Evolutionary conservation across 1,139 yeast species (phyloP).

Genomic region (Arxiozyma heterogenica): DNA sequence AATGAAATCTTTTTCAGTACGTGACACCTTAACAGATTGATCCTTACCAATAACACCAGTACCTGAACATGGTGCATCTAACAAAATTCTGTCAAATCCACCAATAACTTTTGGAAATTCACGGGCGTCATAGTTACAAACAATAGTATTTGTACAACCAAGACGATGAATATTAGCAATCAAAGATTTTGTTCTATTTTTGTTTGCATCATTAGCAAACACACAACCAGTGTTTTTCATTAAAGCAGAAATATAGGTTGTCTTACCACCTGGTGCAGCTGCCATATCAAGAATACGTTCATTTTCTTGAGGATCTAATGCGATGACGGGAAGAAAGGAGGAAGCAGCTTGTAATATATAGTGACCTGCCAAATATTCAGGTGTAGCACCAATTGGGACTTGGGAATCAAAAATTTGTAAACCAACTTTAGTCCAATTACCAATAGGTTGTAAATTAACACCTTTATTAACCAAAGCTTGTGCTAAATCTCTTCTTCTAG

Average conservation of each 20-base stretch:
- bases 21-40: slow-evolving; percentile 84
- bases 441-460: slow-evolving; percentile 93
- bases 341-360: slow-evolving; percentile 98
- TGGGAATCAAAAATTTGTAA: slow-evolving; percentile 94
- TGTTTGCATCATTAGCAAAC: slow-evolving; percentile 94
- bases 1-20: slow-evolving; percentile 93
- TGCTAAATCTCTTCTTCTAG: slow-evolving; percentile 92
- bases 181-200: slow-evolving; percentile 89
- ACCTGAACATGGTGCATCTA: slow-evolving; percentile 99
- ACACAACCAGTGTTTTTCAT: slow-evolving; percentile 98
- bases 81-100: slow-evolving; percentile 87
- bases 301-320: slow-evolving; percentile 89
- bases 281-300: slow-evolving; percentile 98
- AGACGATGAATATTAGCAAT: slow-evolving; percentile 96
- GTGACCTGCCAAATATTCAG: slow-evolving; percentile 96
- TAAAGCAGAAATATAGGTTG: slow-evolving; percentile 89
- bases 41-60: slow-evolving; percentile 99
- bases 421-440: slow-evolving; percentile 97
- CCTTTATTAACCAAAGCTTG: slow-evolving; percentile 94
- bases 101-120: slow-evolving; percentile 98
- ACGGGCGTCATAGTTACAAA: slow-evolving; percentile 95
- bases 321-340: slow-evolving; percentile 95
- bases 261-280: slow-evolving; percentile 99
- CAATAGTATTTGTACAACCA: slow-evolving; percentile 94
- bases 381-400: slow-evolving; percentile 99